These are phyloP conservation scores for Suillus alpinus DNA, from an alignment of 768 basidiomycete genomes.

Conservation along the genomic window DNA sequence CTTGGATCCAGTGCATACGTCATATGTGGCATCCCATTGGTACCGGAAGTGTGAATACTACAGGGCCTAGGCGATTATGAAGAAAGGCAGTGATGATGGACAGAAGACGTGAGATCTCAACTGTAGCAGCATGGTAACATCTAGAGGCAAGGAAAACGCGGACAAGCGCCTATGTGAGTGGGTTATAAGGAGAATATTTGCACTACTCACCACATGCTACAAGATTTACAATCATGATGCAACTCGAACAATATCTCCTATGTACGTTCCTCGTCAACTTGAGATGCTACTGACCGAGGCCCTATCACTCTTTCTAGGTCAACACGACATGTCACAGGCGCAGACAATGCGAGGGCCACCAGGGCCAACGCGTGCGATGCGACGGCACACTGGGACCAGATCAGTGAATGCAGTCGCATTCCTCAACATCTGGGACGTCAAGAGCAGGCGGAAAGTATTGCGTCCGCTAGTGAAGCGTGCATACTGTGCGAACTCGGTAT, in stretches of 20 bases:
- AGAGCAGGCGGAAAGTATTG: constrained; percentile 63
- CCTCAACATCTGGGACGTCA: constrained; percentile 64
- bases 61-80: not conserved
- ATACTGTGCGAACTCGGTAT: constrained; percentile 84
- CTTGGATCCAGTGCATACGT: not conserved
- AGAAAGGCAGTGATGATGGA: not conserved
- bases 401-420: too few species aligned
- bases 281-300: too few species aligned
- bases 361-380: too few species aligned
- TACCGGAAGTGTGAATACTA: too few species aligned
- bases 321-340: too few species aligned
- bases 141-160: not conserved
- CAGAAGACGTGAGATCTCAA: not conserved
- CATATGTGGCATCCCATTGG: not conserved
- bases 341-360: too few species aligned
- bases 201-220: constrained; percentile 21
- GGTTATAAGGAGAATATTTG: too few species aligned
- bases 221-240: constrained; percentile 34
- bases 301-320: too few species aligned
- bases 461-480: constrained; percentile 66
- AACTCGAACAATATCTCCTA: constrained; percentile 13
- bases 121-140: not conserved
- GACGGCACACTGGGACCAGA: too few species aligned
- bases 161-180: not conserved
- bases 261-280: too few species aligned